Base-by-base conservation (phyloP, 495 filamentous ascomycete genomes). In the Staphylotrichum longicolle region DNA sequence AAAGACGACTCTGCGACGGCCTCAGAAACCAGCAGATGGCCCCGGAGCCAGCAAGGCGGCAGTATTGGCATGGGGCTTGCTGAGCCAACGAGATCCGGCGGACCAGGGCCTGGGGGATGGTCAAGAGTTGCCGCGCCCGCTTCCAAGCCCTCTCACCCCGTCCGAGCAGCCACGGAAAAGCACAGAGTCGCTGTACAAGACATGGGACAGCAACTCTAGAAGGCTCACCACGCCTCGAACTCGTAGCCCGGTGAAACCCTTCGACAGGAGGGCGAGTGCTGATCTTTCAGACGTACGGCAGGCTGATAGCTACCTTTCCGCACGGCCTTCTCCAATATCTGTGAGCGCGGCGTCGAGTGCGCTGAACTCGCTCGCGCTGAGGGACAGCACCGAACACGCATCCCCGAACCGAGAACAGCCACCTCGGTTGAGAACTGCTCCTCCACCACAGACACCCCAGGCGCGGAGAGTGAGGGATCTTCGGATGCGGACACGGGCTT, bases 31-130 rank as follows among this genome's bases (percentile, higher is more conserved):
- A 11, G 57, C 62, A 33, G 79, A 78, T 37, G 76, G 75, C 27
- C 76, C 75, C 0, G 78, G 79, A 3, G 91, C 92, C 35, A 91
- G 89, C 46, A 95, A 90, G 72, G 94, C 94, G 12, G 94, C 94
- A 2, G 88, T 89, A 3, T 74, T 96, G 41, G 93, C 93, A 15
- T 98, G 93, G 93, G 84, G 80, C 47, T 82, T 79, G 50, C 63
- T 71, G 62, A 58, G 70, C 53, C 67, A 67, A 45, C 49, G 62
- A 62, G 70, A 63, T 27, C 40, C 60, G 42, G 44, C 44, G 7
- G 61, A 55, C 6, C 58, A 54, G 48, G 50, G 39, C 14, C 20
- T 44, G 9, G 42, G 35, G 40, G 61, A 44, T 49, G 51, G 49
- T 42, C 60, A 55, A 30, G 39, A 62, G 9, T 33, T 63, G 14